A percentile compares a stretch with the other conserved stretches of the same genome.
Evolutionary conservation across 768 basidiomycete genomes (phyloP).

Genomic region (Rhizopogon vinicolor): DNA sequence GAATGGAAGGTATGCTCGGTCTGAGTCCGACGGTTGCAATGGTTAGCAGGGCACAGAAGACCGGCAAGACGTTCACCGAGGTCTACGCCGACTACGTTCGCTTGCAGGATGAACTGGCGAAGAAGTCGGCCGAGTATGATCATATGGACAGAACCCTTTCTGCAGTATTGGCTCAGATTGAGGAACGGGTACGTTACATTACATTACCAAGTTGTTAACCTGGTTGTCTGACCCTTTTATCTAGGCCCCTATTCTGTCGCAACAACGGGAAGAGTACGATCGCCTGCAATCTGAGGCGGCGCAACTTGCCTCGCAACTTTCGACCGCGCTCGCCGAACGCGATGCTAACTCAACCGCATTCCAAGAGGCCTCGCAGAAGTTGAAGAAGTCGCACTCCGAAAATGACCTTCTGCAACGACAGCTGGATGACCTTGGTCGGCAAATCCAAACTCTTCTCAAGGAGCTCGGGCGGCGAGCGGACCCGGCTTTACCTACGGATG

Average conservation of each 20-base stretch:
- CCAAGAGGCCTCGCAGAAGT: slow-evolving; percentile 60
- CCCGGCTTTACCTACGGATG: slow-evolving; percentile 72
- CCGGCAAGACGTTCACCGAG: slow-evolving; percentile 89
- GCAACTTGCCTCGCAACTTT: slow-evolving; percentile 76
- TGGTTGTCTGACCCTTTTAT: neutral
- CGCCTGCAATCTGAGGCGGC: slow-evolving; percentile 75
- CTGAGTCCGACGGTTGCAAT: slow-evolving; percentile 87
- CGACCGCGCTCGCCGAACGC: slow-evolving; percentile 69
- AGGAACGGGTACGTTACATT: slow-evolving; percentile 63
- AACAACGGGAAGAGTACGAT: slow-evolving; percentile 88
- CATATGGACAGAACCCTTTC: slow-evolving; percentile 80
- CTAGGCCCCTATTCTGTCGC: slow-evolving; percentile 85
- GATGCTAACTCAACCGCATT: slow-evolving; percentile 56
- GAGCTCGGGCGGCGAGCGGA: slow-evolving; percentile 82
- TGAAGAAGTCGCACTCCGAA: slow-evolving; percentile 53
- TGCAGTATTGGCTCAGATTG: slow-evolving; percentile 82
- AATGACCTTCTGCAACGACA: slow-evolving; percentile 69
- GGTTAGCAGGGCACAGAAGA: slow-evolving; percentile 75
- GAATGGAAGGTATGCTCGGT: slow-evolving; percentile 55
- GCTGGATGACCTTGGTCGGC: slow-evolving; percentile 77
- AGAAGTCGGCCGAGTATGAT: slow-evolving; percentile 77
- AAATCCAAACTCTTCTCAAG: slow-evolving; percentile 75
- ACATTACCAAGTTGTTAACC: neutral
- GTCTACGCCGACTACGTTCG: slow-evolving; percentile 89
- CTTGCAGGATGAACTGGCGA: slow-evolving; percentile 76